phyloP scores from a whole-genome alignment of 116 monocot genomes.

The Iris pallida region DNA sequence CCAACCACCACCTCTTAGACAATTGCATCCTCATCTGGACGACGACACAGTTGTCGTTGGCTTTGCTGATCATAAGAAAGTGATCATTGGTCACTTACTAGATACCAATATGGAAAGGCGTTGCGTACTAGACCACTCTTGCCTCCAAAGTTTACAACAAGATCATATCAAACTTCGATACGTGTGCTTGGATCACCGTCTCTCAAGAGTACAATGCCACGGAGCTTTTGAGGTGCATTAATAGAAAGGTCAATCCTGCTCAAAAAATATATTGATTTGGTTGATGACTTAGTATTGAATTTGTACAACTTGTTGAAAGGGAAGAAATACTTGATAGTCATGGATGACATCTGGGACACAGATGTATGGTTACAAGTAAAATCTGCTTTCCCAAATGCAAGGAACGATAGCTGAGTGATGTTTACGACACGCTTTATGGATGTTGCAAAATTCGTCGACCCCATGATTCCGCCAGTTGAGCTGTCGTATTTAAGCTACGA shows the following conservation, averaged over 20 bases:
- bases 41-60: no score
- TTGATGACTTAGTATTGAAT: not conserved
- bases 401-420: slow-evolving; percentile 27
- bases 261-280: not conserved
- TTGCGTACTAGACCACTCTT: not conserved
- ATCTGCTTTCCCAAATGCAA: slow-evolving; percentile 9
- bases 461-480: not conserved
- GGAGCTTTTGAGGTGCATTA: not conserved
- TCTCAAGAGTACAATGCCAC: no score
- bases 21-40: not conserved
- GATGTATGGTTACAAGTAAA: slow-evolving; percentile 8
- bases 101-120: not conserved
- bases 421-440: slow-evolving; percentile 21
- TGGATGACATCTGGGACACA: slow-evolving; percentile 31
- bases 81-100: no score
- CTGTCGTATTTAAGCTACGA: not conserved
- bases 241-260: not conserved
- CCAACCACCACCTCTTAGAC: not conserved
- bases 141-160: not conserved
- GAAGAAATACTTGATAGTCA: slow-evolving; percentile 18
- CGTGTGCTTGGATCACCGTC: no score
- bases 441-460: slow-evolving; percentile 8
- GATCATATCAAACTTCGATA: not conserved
- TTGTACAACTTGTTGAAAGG: slow-evolving; percentile 7
- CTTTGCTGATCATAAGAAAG: no score